phyloP scores from a whole-genome alignment of 177 flowering plant species.

The Vitis hybrid region DNA sequence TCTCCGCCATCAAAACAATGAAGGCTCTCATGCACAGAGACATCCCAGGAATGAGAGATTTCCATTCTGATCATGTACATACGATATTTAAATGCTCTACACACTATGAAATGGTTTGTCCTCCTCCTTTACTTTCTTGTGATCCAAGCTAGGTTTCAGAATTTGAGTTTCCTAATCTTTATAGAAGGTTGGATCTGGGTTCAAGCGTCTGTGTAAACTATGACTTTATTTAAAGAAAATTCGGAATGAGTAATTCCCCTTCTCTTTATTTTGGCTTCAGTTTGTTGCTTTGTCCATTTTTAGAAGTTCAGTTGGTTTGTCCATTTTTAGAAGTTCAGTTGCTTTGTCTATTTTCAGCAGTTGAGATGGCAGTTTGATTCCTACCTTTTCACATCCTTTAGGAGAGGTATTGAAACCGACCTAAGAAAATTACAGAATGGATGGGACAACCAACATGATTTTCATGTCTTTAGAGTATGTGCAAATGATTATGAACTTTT shows the following conservation, averaged over 20 bases:
- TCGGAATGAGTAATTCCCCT: not conserved
- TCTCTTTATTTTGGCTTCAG: slow-evolving; percentile 4
- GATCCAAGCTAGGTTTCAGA: not conserved
- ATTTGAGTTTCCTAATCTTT: not conserved
- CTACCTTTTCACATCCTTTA: slow-evolving; percentile 9
- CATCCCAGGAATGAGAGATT: slow-evolving; percentile 1
- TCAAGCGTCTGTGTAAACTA: not conserved
- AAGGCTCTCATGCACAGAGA: slow-evolving; percentile 10
- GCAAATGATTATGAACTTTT: not conserved
- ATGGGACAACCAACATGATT: slow-evolving; percentile 30
- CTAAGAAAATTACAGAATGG: slow-evolving; percentile 20
- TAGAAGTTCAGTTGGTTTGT: slow-evolving; percentile 36
- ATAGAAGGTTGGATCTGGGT: not conserved
- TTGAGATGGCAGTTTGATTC: slow-evolving; percentile 27
- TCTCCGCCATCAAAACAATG: slow-evolving; percentile 38
- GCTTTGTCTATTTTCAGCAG: slow-evolving; percentile 38
- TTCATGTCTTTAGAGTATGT: slow-evolving; percentile 9
- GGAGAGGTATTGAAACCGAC: slow-evolving; percentile 20
- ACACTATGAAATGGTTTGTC: not conserved
- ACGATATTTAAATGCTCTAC: slow-evolving; percentile 15
- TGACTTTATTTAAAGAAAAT: not conserved
- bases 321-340: slow-evolving; percentile 39
- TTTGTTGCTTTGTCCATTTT: slow-evolving; percentile 39
- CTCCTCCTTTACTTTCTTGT: not conserved
- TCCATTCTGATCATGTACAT: slow-evolving; percentile 26